Evolutionary conservation across 2,329 filamentous ascomycete genomes (phyloP).

Genomic region (Cordyceps cateniannulata): DNA sequence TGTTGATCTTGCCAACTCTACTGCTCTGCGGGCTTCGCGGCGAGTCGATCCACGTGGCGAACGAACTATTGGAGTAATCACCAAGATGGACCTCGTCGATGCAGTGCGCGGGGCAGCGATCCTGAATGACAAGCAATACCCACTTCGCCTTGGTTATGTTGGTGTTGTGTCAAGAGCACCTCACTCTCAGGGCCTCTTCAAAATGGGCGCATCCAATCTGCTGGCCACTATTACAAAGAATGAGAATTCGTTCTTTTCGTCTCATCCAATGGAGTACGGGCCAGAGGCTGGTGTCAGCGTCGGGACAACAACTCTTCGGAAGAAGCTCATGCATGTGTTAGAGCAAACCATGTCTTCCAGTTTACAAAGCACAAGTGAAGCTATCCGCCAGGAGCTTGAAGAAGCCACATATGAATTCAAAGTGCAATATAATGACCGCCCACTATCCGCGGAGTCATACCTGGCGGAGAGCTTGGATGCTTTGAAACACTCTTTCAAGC

Average conservation of each 20-base stretch:
- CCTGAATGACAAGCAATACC: conserved; percentile 85
- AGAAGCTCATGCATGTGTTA: conserved; percentile 94
- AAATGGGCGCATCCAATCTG: conserved; percentile 73
- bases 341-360: conserved; percentile 96
- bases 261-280: conserved; percentile 76
- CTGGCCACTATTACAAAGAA: conserved; percentile 78
- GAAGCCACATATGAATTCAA: conserved; percentile 99
- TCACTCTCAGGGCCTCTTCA: conserved; percentile 65
- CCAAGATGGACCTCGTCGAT: conserved; percentile 97
- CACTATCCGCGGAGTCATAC: conserved; percentile 91
- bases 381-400: conserved; percentile 89
- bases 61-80: conserved; percentile 95
- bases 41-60: conserved; percentile 91
- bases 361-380: conserved; percentile 80
- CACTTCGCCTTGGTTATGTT: conserved; percentile 89
- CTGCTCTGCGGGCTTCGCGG: conserved; percentile 80
- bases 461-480: conserved; percentile 89
- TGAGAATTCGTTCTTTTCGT: conserved; percentile 78
- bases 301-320: conserved; percentile 79
- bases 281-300: conserved; percentile 65
- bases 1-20: conserved; percentile 94
- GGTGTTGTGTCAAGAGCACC: conserved; percentile 87
- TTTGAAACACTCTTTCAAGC: conserved; percentile 97
- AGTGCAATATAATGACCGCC: conserved; percentile 96
- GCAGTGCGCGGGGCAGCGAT: conserved; percentile 70